A percentile compares a stretch with the other conserved stretches of the same genome.
Conservation (phyloP, 2,329 filamentous ascomycete genomes). For the Aspergillus unguis region DNA sequence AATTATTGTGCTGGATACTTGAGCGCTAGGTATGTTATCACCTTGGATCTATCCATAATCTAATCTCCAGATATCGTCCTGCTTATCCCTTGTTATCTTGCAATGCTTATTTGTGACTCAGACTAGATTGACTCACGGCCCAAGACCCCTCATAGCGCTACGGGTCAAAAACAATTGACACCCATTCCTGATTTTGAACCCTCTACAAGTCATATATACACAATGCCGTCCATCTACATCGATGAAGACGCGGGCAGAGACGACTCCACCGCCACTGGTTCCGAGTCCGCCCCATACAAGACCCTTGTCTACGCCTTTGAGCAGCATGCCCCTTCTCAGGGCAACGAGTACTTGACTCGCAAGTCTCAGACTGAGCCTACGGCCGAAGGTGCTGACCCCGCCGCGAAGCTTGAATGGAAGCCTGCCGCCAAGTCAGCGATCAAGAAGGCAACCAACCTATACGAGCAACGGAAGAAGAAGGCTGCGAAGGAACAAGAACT, state of each 20-base stretch:
- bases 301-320: conserved; percentile 74
- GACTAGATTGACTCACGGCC: conserved; percentile 3
- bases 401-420: conserved; percentile 69
- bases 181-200: neutral
- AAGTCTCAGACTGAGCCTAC: conserved; percentile 62
- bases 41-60: neutral
- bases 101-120: conserved; percentile 4
- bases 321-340: conserved; percentile 60
- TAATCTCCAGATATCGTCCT: neutral
- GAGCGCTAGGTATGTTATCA: neutral
- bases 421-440: conserved; percentile 76
- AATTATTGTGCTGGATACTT: conserved; percentile 7
- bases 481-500: conserved; percentile 71
- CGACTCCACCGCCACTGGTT: conserved; percentile 62
- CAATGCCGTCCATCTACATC: conserved; percentile 60
- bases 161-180: neutral
- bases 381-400: conserved; percentile 62
- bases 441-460: conserved; percentile 77
- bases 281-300: conserved; percentile 75
- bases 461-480: conserved; percentile 79
- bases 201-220: neutral
- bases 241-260: conserved; percentile 78
- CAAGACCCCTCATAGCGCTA: conserved; percentile 2
- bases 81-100: neutral
- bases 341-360: conserved; percentile 63